phyloP scores from a whole-genome alignment of 139 green algal species.

The Nannochloris sp. region DNA sequence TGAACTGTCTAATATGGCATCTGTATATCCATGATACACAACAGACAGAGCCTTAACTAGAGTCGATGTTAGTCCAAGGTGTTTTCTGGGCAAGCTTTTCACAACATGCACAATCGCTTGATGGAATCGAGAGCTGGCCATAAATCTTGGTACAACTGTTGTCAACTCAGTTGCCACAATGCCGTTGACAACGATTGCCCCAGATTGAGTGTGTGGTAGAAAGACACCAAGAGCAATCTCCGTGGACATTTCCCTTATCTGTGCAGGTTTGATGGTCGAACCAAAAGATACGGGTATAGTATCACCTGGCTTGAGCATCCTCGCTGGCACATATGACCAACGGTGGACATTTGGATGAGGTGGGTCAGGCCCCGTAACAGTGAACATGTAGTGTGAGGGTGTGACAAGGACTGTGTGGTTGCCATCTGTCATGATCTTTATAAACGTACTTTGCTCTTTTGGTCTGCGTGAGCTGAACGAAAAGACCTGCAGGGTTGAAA shows the following conservation, averaged over 20 bases:
- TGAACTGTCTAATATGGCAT: background rate
- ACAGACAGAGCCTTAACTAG: background rate
- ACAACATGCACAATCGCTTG: background rate
- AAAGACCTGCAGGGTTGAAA: background rate
- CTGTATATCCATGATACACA: background rate
- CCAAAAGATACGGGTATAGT: background rate
- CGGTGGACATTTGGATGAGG: background rate
- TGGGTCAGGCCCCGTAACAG: background rate
- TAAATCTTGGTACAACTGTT: slow-evolving; percentile 1
- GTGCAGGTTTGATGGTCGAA: background rate
- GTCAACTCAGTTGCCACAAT: slow-evolving; percentile 8
- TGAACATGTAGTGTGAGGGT: background rate
- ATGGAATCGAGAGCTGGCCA: background rate
- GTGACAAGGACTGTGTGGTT: background rate
- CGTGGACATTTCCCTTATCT: background rate
- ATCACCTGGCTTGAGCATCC: background rate
- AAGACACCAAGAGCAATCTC: slow-evolving; percentile 1
- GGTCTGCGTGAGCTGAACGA: background rate
- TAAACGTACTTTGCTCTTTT: background rate
- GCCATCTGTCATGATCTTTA: background rate
- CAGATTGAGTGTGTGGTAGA: background rate
- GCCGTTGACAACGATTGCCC: slow-evolving; percentile 4
- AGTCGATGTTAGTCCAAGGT: background rate
- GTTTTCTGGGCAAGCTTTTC: background rate
- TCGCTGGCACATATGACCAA: background rate